These are phyloP conservation scores for Tylopilus sp. DNA, from an alignment of 768 basidiomycete genomes.

Conservation along the genomic window DNA sequence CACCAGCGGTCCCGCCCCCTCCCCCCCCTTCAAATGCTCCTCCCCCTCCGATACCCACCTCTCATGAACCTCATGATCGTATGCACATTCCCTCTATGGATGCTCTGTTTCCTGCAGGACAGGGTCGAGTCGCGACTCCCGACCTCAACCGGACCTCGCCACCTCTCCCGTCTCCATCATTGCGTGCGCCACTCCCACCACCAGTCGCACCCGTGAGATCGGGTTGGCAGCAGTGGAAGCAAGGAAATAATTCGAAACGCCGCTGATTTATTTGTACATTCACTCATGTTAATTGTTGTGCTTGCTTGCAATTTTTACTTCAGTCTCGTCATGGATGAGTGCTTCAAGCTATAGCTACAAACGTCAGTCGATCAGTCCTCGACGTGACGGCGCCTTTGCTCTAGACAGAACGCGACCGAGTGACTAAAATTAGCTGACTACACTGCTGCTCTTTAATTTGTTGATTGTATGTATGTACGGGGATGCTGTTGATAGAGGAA, in stretches of 20 bases:
- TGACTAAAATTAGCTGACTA: conserved; percentile 47
- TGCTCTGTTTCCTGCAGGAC: conserved; percentile 4
- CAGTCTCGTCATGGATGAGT: not conserved
- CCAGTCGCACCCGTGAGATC: conserved; percentile 29
- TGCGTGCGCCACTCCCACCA: conserved; percentile 17
- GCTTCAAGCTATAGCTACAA: conserved; percentile 12
- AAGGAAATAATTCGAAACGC: conserved; percentile 18
- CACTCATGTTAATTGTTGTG: too few relatives aligned
- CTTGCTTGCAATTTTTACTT: conserved; percentile 3
- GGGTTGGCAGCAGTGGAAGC: conserved; percentile 56
- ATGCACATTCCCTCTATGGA: conserved; percentile 1
- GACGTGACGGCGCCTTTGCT: conserved; percentile 19
- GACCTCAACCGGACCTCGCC: conserved; percentile 13
- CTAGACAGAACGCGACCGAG: conserved; percentile 19
- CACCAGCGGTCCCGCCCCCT: conserved; percentile 12
- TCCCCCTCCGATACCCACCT: not conserved
- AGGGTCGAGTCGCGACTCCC: not conserved
- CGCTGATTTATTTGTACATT: conserved; percentile 1
- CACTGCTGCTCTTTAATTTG: conserved; percentile 43
- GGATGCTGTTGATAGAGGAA: conserved; percentile 28
- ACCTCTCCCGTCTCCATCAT: conserved; percentile 5
- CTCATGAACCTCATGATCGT: conserved; percentile 15
- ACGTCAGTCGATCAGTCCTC: not conserved
- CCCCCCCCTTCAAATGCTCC: not conserved
- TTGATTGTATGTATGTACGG: conserved; percentile 41